Evolutionary conservation across 192 early-diverging fungal genomes (phyloP), one percentile per base, ranked within the genome.

Genomic region (Chytriomyces sp.): DNA sequence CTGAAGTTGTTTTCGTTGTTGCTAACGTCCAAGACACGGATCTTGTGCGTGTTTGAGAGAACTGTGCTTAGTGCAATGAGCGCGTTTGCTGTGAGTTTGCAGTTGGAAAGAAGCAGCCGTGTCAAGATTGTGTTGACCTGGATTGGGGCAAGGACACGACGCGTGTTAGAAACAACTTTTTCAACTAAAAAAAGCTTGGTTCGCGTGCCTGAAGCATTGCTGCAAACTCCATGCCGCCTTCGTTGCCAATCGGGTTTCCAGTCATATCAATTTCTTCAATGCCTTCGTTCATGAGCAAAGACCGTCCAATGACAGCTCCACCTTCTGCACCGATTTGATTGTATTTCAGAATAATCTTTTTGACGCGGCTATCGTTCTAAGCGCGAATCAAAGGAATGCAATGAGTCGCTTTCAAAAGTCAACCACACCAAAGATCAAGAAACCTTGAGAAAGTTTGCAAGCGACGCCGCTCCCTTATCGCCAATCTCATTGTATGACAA

Each of bases 401-500:
- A 18, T 47, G 47, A 28, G 18, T 13, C 28, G 8, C 28, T 16
- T 20, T 35, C 28, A 35, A 35, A 35, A 35, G 2, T 35, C 9
- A n/a, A 20, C 20, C 18, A 49, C n/a, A n/a, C n/a, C n/a, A n/a
- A n/a, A n/a, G n/a, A n/a, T n/a, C n/a, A n/a, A n/a, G n/a, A n/a
- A n/a, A 87, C 86, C 81, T 82, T 84, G 26, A 87, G 18, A 57
- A 79, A 87, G 24, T 50, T 67, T 7, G 84, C 86, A 16, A 87
- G 26, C 16, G n/a, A 11, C 0, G 10, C 61, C 5, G 84, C 86
- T 18, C 86, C 86, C 45, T 68, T 72, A 70, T 87, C 82, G 3
- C 81, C 82, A 57, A 87, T 84, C 44, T 85, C 84, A 77, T 87
- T 87, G 64, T 67, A 87, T 20, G 70, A 68, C 69, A 87, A 61